phyloP scores from a whole-genome alignment of 345 rosid species.

The Lagerstroemia speciosa region DNA sequence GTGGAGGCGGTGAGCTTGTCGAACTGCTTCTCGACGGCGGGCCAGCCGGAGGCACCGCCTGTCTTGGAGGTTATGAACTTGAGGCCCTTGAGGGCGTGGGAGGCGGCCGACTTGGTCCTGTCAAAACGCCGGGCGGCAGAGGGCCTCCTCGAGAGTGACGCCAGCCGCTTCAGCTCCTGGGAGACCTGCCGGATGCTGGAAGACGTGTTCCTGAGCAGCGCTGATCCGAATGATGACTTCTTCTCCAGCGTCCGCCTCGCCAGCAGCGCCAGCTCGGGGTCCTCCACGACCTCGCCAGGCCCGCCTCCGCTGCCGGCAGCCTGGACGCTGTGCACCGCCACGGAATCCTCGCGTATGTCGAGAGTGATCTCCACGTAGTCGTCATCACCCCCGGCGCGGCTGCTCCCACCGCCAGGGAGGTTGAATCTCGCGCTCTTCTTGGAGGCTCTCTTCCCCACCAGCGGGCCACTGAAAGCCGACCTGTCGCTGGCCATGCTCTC shows the following conservation, averaged over 20 bases:
- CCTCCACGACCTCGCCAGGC: conserved; percentile 23
- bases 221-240: conserved; percentile 36
- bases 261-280: conserved; percentile 59
- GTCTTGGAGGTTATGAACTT: conserved; percentile 66
- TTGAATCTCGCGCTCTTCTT: conserved; percentile 82
- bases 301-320: conserved; percentile 29
- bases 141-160: conserved; percentile 45
- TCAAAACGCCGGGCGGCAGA: conserved; percentile 37
- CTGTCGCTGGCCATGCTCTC: conserved; percentile 61
- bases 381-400: conserved; percentile 7
- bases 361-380: conserved; percentile 79
- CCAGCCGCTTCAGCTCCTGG: conserved; percentile 59
- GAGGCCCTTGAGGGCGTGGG: conserved; percentile 77
- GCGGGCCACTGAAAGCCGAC: conserved; percentile 53
- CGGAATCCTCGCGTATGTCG: conserved; percentile 67
- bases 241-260: conserved; percentile 60
- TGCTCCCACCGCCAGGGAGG: conserved; percentile 30
- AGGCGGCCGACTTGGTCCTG: conserved; percentile 62
- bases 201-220: conserved; percentile 54
- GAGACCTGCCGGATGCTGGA: conserved; percentile 62
- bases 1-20: conserved; percentile 42
- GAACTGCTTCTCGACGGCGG: conserved; percentile 58
- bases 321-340: conserved; percentile 83
- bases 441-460: conserved; percentile 45
- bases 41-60: conserved; percentile 42